Conservation (phyloP, 345 rosid genomes). For the Citrus sp. region DNA sequence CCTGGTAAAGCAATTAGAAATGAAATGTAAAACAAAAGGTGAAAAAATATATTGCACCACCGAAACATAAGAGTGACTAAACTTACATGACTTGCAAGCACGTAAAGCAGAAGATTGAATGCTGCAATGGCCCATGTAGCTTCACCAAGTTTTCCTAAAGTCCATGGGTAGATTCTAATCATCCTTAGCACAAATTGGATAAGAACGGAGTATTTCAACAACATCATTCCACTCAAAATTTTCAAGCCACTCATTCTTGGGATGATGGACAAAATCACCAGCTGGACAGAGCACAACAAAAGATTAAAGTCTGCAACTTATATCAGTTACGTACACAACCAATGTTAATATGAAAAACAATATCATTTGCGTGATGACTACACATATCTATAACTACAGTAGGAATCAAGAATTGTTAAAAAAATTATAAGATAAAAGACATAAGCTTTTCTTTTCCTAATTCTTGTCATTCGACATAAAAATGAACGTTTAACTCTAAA, state of each 20-base stretch:
- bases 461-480: neutral
- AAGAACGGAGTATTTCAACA: constrained; percentile 18
- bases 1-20: neutral
- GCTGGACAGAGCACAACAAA: neutral
- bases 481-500: neutral
- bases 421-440: no score
- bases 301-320: neutral
- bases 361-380: no score
- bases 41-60: no score
- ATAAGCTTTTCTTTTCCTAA: neutral
- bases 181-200: constrained; percentile 36
- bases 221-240: constrained; percentile 22
- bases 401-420: no score
- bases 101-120: constrained; percentile 16
- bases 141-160: constrained; percentile 30
- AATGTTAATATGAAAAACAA: neutral
- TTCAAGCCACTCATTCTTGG: neutral
- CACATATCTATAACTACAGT: no score
- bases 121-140: constrained; percentile 26
- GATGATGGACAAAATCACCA: neutral
- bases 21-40: neutral
- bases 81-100: constrained; percentile 41
- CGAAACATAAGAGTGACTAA: neutral
- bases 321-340: neutral
- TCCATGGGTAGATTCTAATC: constrained; percentile 28